Evolutionary conservation across 2,329 filamentous ascomycete species (phyloP), one percentile per base, ranked within the genome.

Genomic region (Dactylellina parvicollis): DNA sequence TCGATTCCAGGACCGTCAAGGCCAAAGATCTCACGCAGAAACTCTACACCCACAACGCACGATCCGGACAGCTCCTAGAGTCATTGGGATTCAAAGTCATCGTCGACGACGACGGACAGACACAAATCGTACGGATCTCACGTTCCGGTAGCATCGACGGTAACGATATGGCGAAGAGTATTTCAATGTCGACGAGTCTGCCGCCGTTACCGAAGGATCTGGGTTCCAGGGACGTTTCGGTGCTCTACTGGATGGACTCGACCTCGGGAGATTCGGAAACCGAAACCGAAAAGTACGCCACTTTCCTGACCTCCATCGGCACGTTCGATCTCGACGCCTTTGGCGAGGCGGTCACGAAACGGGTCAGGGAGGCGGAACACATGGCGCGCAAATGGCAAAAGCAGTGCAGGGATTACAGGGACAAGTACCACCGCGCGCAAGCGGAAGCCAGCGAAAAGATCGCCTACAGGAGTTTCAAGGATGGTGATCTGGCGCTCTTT

Each of bases 371-470:
- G 78, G 90, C 96, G 74, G 95, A 99, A 80, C 89, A 95, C 77
- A 90, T 95, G 71, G 93, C 93, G 16, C 90, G 93, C 66, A 98
- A 96, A 81, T 93, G 93, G 84, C 92, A 95, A 78, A 92, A 92
- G 71, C 95, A 99, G 79, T 89, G 91, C 28, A 88, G 92, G 32
- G 86, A 87, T 0, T 97, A 96, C 78, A 88, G 94, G 10, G 95
- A 98, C 76, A 93, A 93, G 79, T 90, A 92, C 7, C 91, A 96
- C 76, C 83, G 86, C 12, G 84, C 89, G 47, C 91, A 96, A 76
- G 90, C 89, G 78, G 95, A 98, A 78, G 89, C 92, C 0, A 92
- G 96, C 77, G 92, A 96, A 77, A 98, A 98, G 83, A 97, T 99
- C 79, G 93, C 95, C 1, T 97, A 95, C 80, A 90, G 90, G 73